These are phyloP conservation scores for Solanum neorickii DNA, from an alignment of 257 asterid species.

Conservation along the genomic window DNA sequence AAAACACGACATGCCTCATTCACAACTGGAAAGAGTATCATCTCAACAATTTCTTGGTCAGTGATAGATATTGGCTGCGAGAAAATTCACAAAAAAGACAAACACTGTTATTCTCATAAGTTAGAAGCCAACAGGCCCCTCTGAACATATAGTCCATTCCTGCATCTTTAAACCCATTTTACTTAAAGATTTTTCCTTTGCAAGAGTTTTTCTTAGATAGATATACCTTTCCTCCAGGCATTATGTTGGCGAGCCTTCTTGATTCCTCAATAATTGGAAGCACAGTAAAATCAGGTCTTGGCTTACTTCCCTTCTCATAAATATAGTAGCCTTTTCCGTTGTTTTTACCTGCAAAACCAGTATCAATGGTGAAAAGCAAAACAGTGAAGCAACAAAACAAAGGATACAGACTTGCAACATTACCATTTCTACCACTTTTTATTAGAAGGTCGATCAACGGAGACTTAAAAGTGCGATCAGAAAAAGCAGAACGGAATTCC, in stretches of 20 bases:
- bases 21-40: conserved; percentile 91
- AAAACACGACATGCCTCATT: conserved; percentile 92
- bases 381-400: not conserved
- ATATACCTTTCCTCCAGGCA: conserved; percentile 90
- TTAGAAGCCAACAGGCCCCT: not conserved
- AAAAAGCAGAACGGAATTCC: conserved; percentile 49
- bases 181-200: conserved; percentile 33
- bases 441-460: conserved; percentile 71
- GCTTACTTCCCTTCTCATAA: conserved; percentile 87
- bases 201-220: not conserved
- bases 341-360: conserved; percentile 60
- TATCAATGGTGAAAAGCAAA: not conserved
- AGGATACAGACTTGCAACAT: not conserved
- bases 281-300: conserved; percentile 80
- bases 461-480: conserved; percentile 60
- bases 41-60: conserved; percentile 82
- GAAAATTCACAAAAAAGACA: not conserved
- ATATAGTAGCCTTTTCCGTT: conserved; percentile 86
- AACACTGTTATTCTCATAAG: not conserved
- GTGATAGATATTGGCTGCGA: conserved; percentile 74
- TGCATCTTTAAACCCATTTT: not conserved
- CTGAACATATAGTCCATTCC: not conserved
- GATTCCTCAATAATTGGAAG: conserved; percentile 76
- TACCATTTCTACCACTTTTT: conserved; percentile 83
- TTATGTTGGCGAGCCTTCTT: conserved; percentile 62